These are phyloP conservation scores for Myriosclerotinia scirpicola DNA, from an alignment of 2,329 filamentous ascomycete species.

Conservation along the genomic window DNA sequence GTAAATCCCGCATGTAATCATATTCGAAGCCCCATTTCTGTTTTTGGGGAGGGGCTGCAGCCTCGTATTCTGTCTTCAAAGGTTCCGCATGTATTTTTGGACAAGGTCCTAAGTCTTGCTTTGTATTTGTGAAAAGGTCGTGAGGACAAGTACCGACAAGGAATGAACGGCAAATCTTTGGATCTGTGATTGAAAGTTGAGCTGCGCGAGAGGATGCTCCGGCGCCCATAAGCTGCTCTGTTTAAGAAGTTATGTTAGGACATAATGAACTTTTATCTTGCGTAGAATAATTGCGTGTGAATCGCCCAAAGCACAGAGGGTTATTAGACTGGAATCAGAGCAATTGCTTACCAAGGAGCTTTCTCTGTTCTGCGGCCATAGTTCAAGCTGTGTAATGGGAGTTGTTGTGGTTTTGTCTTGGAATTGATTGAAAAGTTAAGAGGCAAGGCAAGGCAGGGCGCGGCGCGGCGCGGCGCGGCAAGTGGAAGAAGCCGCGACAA, in stretches of 20 bases:
- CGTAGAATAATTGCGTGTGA: not conserved
- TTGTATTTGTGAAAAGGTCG: slow-evolving; percentile 99
- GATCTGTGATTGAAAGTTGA: slow-evolving; percentile 84
- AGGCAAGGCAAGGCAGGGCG: slow-evolving; percentile 11
- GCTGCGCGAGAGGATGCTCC: slow-evolving; percentile 71
- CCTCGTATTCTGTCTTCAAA: slow-evolving; percentile 85
- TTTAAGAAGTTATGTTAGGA: slow-evolving; percentile 27
- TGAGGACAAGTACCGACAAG: slow-evolving; percentile 93
- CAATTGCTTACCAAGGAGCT: slow-evolving; percentile 70
- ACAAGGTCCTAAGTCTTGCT: slow-evolving; percentile 91
- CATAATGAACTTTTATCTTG: too few relatives aligned
- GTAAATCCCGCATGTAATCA: slow-evolving; percentile 94
- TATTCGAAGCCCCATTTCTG: slow-evolving; percentile 79
- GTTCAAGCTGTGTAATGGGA: slow-evolving; percentile 25
- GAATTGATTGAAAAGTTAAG: slow-evolving; percentile 7
- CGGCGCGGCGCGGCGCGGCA: not conserved
- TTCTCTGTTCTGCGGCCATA: slow-evolving; percentile 97
- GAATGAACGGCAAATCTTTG: slow-evolving; percentile 93
- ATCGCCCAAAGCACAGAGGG: not conserved
- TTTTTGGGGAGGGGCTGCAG: slow-evolving; percentile 67
- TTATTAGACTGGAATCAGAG: not conserved
- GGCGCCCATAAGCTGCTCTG: slow-evolving; percentile 89
- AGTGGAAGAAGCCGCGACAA: slow-evolving; percentile 6
- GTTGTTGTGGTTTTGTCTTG: not conserved
- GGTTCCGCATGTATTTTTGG: slow-evolving; percentile 85